Base-by-base conservation (phyloP, 306 rosid genomes). In the Alnus rubra region DNA sequence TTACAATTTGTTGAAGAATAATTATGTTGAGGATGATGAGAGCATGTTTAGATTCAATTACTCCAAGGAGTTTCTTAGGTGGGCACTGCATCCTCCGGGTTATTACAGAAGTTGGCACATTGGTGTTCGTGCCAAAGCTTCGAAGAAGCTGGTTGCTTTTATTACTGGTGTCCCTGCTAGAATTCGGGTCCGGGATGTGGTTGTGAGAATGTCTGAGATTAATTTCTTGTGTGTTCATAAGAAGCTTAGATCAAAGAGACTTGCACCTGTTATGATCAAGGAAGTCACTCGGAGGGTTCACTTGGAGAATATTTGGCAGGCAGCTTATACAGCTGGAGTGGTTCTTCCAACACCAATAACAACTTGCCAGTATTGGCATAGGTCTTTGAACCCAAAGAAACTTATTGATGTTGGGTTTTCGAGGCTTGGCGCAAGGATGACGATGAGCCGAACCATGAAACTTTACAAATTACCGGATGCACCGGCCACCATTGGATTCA, bases 291-390 rank as follows among this genome's bases (percentile, higher is more conserved):
- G 97, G 85, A 89, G 96, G 86, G 97, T 92, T 77, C 96, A 90
- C 84, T 78, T 92, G 90, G 97, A 90, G 86, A 82, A 88, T 79
- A 89, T 89, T 62, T 92, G 93, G 93, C 97, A 90, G 52, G 97
- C 97, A 1, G 96, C 97, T 54, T 92, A 92, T 76, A 92, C 97
- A 0, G 97, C 97, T n/a, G 97, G 97, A 76, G 92, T 92, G 52
- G 91, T 92, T 76, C 88, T 92, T 85, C 96, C 96, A 4, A 92
- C 97, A 7, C 93, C 93, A 30, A 76, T 89, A 31, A 70, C 93
- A 10, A 89, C 93, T 74, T 89, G 91, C 74, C 97, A 92, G 76
- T 92, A 90, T 77, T 92, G 96, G 97, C 96, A 92, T 71, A 82
- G 97, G 49, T 92, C 96, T 0, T 87, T 92, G 86, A 90, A 92